Conservation (phyloP, 2,329 filamentous ascomycete species). For the Calycina herbarum region DNA sequence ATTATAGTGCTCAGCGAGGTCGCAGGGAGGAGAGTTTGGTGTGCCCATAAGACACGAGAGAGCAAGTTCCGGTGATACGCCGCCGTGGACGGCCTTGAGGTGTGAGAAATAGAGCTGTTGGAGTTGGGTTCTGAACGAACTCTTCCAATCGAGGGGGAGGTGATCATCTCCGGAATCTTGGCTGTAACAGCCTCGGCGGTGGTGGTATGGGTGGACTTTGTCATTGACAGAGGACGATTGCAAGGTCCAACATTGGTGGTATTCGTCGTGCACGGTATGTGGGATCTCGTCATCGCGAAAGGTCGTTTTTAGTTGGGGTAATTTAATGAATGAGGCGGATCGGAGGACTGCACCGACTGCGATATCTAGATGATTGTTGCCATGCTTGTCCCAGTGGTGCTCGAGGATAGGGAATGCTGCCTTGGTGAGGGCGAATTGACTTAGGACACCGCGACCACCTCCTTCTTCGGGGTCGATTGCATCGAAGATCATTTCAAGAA, state of each 20-base stretch:
- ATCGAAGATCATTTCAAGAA: background rate
- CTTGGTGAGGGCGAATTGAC: background rate
- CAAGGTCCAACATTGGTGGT: too few species aligned
- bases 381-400: background rate
- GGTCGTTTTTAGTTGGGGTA: too few species aligned
- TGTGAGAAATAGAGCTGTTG: background rate
- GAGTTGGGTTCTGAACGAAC: background rate
- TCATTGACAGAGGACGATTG: too few species aligned
- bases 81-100: background rate
- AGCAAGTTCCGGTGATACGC: background rate
- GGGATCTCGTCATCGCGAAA: too few species aligned
- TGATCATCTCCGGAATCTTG: too few species aligned
- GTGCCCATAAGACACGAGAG: background rate
- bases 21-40: background rate
- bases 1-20: background rate
- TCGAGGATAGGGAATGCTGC: background rate
- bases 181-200: too few species aligned
- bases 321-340: background rate
- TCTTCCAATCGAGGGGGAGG: too few species aligned
- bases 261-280: too few species aligned
- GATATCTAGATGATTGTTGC: background rate
- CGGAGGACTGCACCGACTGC: background rate
- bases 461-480: background rate
- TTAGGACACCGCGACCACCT: background rate
- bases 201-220: too few species aligned